These are phyloP conservation scores for Gossypium herbaceum DNA, from an alignment of 345 rosid species.

Conservation along the genomic window DNA sequence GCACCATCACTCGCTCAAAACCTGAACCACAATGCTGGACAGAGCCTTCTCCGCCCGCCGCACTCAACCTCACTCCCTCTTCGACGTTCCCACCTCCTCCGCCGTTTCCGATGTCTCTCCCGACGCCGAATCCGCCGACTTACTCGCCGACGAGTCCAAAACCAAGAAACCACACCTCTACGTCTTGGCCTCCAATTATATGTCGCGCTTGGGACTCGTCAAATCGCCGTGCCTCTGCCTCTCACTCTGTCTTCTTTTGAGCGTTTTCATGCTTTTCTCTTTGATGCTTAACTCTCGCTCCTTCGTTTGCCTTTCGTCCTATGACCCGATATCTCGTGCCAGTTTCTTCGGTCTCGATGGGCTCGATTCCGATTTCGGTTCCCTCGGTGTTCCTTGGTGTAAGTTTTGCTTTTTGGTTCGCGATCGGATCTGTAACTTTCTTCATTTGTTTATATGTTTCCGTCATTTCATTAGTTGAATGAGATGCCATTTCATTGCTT, in stretches of 20 bases:
- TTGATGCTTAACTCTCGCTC: conserved; percentile 42
- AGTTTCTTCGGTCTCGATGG: conserved; percentile 73
- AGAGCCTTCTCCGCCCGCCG: conserved; percentile 43
- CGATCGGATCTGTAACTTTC: conserved; percentile 22
- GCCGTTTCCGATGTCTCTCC: conserved; percentile 31
- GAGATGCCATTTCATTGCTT: not conserved
- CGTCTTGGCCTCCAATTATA: conserved; percentile 41
- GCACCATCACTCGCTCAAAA: not conserved
- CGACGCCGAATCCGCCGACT: conserved; percentile 23
- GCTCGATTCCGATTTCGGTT: conserved; percentile 78
- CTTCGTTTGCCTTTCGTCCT: conserved; percentile 70
- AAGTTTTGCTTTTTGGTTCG: conserved; percentile 33
- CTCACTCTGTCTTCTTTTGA: conserved; percentile 31
- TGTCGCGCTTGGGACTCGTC: conserved; percentile 41
- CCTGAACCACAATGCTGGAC: conserved; percentile 41
- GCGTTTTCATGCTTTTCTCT: conserved; percentile 14
- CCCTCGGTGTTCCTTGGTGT: conserved; percentile 99
- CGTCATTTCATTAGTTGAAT: not conserved
- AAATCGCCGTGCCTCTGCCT: conserved; percentile 50
- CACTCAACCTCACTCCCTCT: conserved; percentile 22
- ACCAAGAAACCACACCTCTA: conserved; percentile 56
- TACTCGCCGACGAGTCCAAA: conserved; percentile 52
- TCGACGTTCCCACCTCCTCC: conserved; percentile 39
- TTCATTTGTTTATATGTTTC: not conserved
- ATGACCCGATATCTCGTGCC: conserved; percentile 63